Evolutionary conservation across 208 protist genomes (phyloP), one percentile per base, ranked within the genome.

Genomic region (Trypanosoma congolense): DNA sequence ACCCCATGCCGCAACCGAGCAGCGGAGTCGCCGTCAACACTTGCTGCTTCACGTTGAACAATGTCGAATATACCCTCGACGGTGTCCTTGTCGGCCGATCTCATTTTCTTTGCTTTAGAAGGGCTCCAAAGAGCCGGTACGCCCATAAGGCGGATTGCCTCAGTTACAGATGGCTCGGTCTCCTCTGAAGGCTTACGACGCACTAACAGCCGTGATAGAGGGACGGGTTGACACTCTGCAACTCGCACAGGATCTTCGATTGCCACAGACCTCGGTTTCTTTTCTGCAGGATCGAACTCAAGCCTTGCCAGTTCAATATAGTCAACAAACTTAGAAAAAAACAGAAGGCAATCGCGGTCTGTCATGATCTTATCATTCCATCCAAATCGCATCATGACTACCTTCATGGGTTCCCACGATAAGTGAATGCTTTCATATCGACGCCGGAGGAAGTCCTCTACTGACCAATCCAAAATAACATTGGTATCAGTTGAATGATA

Each of bases 371-470:
- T 75, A 42, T 64, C 51, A 31, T 69, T 74, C 87, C 87, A 95
- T 36, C 82, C 82, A 52, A 87, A 90, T 30, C 87, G 80, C 56
- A 73, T 75, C 51, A 70, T 79, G 21, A 95, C 77, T 21, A 90
- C 75, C 46, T 89, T 74, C 66, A 91, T 70, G 16, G 81, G 84
- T 69, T 95, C 83, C 87, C 87, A 95, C 54, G 87, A 95, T 33
- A 92, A 29, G 51, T 95, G 87, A 61, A 95, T 83, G 49, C 87
- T 89, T 65, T 95, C 87, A 67, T 95, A 95, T 52, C 87, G 87
- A 46, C 83, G 81, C 14, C 87, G 87, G 12, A 95, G 73, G 58
- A 95, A 95, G 56, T 92, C 83, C 63, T 95, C 83, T 25, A 75
- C 69, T 4, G 81, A 89, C 84, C 87, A 95, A 73, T 95, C 87